A percentile compares a stretch with the other conserved stretches of the same genome.
phyloP scores from a whole-genome alignment of 768 basidiomycete genomes.

The Kwoniella pini region DNA sequence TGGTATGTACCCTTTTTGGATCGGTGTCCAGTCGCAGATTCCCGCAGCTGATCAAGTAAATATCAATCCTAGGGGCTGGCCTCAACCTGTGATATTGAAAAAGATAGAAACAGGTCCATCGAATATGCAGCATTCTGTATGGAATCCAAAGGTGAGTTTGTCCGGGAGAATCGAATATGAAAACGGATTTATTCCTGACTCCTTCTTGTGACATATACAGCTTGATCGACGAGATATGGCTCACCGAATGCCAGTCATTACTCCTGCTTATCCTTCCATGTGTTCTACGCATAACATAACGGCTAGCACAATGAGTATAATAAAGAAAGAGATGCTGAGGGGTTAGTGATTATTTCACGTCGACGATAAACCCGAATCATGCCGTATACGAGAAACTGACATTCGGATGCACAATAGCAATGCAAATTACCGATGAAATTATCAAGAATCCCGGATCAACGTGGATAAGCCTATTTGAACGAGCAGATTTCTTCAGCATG shows the following conservation, averaged over 20 bases:
- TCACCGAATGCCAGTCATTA: constrained; percentile 99
- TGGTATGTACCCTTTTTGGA: too few relatives aligned
- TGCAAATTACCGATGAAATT: constrained; percentile 90
- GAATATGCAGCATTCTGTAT: constrained; percentile 75
- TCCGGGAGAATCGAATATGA: background rate
- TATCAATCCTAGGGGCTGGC: constrained; percentile 99
- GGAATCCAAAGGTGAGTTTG: constrained; percentile 92
- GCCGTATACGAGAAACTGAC: background rate
- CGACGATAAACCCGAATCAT: too few relatives aligned
- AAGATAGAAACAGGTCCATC: constrained; percentile 94
- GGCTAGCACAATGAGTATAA: constrained; percentile 89
- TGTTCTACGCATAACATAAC: constrained; percentile 98
- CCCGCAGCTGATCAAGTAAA: too few relatives aligned
- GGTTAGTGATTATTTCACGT: constrained; percentile 57
- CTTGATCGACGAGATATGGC: constrained; percentile 56
- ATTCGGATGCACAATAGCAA: constrained; percentile 60
- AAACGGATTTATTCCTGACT: background rate
- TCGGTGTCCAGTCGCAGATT: too few relatives aligned
- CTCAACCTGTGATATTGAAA: constrained; percentile 93
- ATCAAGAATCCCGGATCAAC: constrained; percentile 70
- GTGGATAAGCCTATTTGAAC: constrained; percentile 92
- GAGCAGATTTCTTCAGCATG: constrained; percentile 96
- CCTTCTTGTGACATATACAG: constrained; percentile 16
- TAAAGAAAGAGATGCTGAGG: constrained; percentile 92
- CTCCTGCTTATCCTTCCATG: constrained; percentile 98